Conservation (phyloP, 805 yeast species). For the Torulaspora gathmanii region DNA sequence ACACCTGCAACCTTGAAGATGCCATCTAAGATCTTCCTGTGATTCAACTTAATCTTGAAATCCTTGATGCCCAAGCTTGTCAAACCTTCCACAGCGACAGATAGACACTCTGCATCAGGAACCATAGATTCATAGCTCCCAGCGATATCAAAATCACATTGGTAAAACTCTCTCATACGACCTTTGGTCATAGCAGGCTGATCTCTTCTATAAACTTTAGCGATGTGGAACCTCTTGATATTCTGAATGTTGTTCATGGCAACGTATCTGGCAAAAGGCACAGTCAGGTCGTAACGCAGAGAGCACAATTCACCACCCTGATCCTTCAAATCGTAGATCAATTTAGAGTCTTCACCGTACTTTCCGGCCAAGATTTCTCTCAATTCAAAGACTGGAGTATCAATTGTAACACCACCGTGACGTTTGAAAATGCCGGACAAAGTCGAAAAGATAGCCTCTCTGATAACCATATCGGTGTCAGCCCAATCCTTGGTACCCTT, state of each 20-base stretch:
- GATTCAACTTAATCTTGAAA: slow-evolving; percentile 88
- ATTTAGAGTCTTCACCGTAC: slow-evolving; percentile 97
- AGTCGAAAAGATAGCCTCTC: slow-evolving; percentile 78
- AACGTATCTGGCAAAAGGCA: slow-evolving; percentile 95
- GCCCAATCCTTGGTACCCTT: slow-evolving; percentile 99
- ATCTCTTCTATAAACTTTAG: slow-evolving; percentile 97
- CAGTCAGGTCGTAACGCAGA: slow-evolving; percentile 92
- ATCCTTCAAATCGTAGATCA: slow-evolving; percentile 92
- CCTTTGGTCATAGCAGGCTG: slow-evolving; percentile 99
- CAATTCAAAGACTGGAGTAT: slow-evolving; percentile 96
- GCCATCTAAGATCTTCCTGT: slow-evolving; percentile 94
- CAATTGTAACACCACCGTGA: slow-evolving; percentile 98
- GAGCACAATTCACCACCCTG: slow-evolving; percentile 98
- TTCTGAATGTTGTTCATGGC: slow-evolving; percentile 90
- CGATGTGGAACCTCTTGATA: slow-evolving; percentile 94
- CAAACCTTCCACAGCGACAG: slow-evolving; percentile 79
- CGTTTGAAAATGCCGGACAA: slow-evolving; percentile 75
- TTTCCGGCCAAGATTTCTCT: slow-evolving; percentile 94
- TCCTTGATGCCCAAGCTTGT: slow-evolving; percentile 78
- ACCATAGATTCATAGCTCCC: slow-evolving; percentile 92
- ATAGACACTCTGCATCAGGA: slow-evolving; percentile 88
- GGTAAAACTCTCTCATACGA: slow-evolving; percentile 98
- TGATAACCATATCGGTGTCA: slow-evolving; percentile 92
- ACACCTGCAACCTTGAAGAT: slow-evolving; percentile 95
- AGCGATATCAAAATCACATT: slow-evolving; percentile 97